phyloP scores from a whole-genome alignment of 208 protist species.

The Histomonas meleagridis region DNA sequence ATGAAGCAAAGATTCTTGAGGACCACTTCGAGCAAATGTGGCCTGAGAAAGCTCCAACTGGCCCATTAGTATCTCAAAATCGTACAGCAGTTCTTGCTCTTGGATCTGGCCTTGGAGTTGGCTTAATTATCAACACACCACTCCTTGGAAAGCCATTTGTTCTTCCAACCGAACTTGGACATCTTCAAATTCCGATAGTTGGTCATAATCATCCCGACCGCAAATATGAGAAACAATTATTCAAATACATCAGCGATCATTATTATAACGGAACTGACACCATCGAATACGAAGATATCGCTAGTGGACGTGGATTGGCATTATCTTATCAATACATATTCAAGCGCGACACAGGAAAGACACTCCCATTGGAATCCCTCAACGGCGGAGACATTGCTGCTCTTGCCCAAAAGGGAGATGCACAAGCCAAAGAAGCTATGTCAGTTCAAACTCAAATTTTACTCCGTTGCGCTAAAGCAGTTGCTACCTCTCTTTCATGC shows the following conservation, averaged over 20 bases:
- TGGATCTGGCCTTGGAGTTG: conserved; percentile 14
- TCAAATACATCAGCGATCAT: neutral
- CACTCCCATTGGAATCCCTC: neutral
- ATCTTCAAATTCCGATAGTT: neutral
- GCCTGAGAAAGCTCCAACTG: neutral
- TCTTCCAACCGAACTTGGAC: conserved; percentile 6
- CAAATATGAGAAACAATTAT: neutral
- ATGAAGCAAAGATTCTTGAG: neutral
- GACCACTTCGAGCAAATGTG: neutral
- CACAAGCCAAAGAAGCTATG: neutral
- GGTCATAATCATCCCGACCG: neutral
- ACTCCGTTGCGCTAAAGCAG: neutral
- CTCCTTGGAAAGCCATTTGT: neutral
- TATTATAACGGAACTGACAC: neutral
- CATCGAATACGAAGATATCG: neutral
- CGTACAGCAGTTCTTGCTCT: neutral
- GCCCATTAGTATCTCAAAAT: neutral
- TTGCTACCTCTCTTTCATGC: neutral
- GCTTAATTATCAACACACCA: neutral
- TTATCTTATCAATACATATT: neutral
- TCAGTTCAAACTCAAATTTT: neutral
- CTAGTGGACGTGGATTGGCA: neutral
- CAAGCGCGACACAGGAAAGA: neutral
- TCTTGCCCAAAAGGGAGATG: neutral
- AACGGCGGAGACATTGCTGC: neutral